Percentiles rank a stretch among this genome's conserved stretches.
phyloP scores from a whole-genome alignment of 2,329 filamentous ascomycete species.

The Apiospora sp. region DNA sequence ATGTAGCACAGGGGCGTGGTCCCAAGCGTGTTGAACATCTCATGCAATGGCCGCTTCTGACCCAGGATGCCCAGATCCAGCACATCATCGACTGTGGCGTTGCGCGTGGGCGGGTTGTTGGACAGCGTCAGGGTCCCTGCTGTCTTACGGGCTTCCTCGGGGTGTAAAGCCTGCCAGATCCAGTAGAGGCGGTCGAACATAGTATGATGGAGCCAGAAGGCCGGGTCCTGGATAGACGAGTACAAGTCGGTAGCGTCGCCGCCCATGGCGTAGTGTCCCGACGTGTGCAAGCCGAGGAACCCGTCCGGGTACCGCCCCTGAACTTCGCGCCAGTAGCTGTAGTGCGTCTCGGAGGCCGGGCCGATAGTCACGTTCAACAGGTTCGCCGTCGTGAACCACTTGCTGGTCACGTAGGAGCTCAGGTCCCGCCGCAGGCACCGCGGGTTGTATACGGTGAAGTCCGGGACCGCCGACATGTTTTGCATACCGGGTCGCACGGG shows the following conservation, averaged over 20 bases:
- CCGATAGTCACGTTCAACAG: constrained; percentile 16
- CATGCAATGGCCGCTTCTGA: not conserved
- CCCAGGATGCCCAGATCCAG: not conserved
- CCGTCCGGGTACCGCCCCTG: constrained; percentile 11
- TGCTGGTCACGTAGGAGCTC: not conserved
- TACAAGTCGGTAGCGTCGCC: constrained; percentile 13
- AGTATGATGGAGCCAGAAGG: constrained; percentile 13
- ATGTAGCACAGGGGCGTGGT: not conserved
- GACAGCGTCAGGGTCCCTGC: constrained; percentile 2
- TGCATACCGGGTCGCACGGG: not conserved
- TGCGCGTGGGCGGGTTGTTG: not conserved
- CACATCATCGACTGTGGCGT: not conserved
- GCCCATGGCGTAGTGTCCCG: constrained; percentile 18
- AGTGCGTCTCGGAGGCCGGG: not conserved
- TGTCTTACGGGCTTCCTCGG: not conserved
- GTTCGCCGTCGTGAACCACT: not conserved
- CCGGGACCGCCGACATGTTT: not conserved
- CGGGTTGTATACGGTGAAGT: constrained; percentile 9
- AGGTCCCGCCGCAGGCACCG: constrained; percentile 22
- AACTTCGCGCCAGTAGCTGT: not conserved
- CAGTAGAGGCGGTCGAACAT: constrained; percentile 26
- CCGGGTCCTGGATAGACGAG: constrained; percentile 14
- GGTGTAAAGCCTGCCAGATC: constrained; percentile 18
- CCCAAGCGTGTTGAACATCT: not conserved
- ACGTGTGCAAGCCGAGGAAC: constrained; percentile 1